Evolutionary conservation across 2,329 filamentous ascomycete species (phyloP).

Genomic region (Hansfordia pulvinata): DNA sequence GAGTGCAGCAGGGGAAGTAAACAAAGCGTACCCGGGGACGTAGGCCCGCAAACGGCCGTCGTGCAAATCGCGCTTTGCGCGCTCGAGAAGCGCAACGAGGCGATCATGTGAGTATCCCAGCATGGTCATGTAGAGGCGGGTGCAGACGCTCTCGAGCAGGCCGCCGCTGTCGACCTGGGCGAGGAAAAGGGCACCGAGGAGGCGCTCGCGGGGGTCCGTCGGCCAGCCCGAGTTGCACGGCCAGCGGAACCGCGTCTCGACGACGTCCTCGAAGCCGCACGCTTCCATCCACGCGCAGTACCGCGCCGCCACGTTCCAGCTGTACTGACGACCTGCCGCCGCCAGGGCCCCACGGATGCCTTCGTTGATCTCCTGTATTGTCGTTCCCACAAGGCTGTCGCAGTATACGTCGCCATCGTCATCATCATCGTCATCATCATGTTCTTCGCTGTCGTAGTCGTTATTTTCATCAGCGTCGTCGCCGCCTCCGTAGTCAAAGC

Average conservation of each 20-base stretch:
- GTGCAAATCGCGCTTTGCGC: too few species aligned
- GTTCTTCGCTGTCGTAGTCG: too few species aligned
- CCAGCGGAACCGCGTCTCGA: slow-evolving; percentile 6
- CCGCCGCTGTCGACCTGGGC: slow-evolving; percentile 2
- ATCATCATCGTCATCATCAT: too few species aligned
- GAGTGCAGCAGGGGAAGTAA: too few species aligned
- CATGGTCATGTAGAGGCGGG: slow-evolving; percentile 8
- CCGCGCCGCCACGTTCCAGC: slow-evolving; percentile 1
- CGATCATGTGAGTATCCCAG: too few species aligned
- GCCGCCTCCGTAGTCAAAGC: too few species aligned
- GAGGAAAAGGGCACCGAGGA: slow-evolving; percentile 6
- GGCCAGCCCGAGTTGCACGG: slow-evolving; percentile 11
- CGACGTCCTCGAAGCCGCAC: slow-evolving; percentile 9
- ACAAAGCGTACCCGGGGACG: too few species aligned
- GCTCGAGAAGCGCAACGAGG: too few species aligned
- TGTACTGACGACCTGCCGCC: slow-evolving; percentile 2
- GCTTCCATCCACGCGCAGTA: slow-evolving; percentile 7
- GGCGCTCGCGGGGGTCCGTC: slow-evolving; percentile 8
- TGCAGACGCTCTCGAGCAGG: slow-evolving; percentile 7
- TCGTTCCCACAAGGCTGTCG: slow-evolving; percentile 5
- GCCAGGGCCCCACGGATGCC: slow-evolving; percentile 5
- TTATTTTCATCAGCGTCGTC: too few species aligned
- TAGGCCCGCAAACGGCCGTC: too few species aligned
- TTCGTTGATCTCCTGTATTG: slow-evolving; percentile 1
- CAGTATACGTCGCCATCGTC: too few species aligned